phyloP scores from a whole-genome alignment of 106 monocot genomes.

The Chionographis japonica region DNA sequence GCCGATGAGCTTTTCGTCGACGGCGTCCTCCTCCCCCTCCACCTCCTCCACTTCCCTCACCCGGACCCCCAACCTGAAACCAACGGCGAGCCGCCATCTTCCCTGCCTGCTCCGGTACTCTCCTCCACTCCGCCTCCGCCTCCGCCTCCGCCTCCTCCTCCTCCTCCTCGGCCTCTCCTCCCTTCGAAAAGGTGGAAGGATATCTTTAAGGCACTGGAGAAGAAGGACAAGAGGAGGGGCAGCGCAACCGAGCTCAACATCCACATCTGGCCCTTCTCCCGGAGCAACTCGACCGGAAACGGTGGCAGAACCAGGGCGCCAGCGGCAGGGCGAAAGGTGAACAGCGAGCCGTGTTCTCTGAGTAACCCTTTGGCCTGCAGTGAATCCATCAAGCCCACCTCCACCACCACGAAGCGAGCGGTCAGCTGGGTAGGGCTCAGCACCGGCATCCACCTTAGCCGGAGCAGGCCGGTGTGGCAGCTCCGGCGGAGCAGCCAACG shows the following conservation, averaged over 20 bases:
- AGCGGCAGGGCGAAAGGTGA: background rate
- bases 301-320: background rate
- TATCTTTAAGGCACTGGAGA: no score
- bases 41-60: background rate
- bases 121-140: background rate
- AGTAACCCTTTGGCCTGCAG: conserved; percentile 9
- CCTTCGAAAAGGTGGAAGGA: no score
- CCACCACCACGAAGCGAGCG: background rate
- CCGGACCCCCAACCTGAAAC: background rate
- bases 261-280: no score
- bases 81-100: no score
- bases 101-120: no score
- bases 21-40: conserved; percentile 40
- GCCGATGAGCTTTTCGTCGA: conserved; percentile 48
- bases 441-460: conserved; percentile 11
- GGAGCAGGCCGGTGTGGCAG: conserved; percentile 23
- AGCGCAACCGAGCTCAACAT: no score
- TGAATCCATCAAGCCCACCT: background rate
- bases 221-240: no score
- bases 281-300: no score
- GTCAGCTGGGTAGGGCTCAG: background rate
- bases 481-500: background rate
- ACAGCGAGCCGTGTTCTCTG: conserved; percentile 30
- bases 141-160: background rate
- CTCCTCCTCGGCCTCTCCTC: background rate